phyloP scores from a whole-genome alignment of 495 filamentous ascomycete genomes.

The Xylaria intraflava region DNA sequence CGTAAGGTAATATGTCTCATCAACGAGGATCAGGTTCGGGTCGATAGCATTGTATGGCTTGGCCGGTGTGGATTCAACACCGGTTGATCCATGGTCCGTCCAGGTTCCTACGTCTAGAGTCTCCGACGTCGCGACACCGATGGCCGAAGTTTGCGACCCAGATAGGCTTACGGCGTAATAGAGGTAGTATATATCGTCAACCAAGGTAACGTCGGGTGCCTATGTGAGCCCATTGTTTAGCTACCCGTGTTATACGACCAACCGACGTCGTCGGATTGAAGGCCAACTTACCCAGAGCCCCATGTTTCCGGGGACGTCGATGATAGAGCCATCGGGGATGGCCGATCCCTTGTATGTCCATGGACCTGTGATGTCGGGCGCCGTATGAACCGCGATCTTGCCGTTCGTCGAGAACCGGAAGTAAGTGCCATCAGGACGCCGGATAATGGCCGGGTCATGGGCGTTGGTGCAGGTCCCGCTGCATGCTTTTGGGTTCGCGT shows the following conservation, averaged over 20 bases:
- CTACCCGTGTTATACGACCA: neutral
- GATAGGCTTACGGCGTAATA: constrained; percentile 66
- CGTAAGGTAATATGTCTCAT: constrained; percentile 46
- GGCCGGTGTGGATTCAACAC: constrained; percentile 40
- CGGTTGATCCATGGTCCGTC: constrained; percentile 48
- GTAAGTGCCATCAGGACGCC: constrained; percentile 60
- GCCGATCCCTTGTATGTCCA: constrained; percentile 56
- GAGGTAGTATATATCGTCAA: constrained; percentile 56
- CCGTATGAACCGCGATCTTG: constrained; percentile 52
- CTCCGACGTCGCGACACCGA: constrained; percentile 61
- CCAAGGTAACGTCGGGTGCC: constrained; percentile 60
- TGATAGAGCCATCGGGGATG: constrained; percentile 51
- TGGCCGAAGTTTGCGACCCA: constrained; percentile 56
- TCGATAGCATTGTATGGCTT: constrained; percentile 67
- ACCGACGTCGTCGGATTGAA: neutral
- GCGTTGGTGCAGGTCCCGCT: constrained; percentile 53
- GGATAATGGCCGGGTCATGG: constrained; percentile 61
- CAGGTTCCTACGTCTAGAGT: constrained; percentile 56
- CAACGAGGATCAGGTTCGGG: constrained; percentile 48
- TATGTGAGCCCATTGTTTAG: constrained; percentile 16
- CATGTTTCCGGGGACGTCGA: constrained; percentile 46
- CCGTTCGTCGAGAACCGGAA: constrained; percentile 66
- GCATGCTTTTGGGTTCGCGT: constrained; percentile 51
- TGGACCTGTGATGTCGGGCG: constrained; percentile 48
- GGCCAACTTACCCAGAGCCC: constrained; percentile 54